Base-by-base conservation (phyloP, 2,329 filamentous ascomycete species). In the Neonectria sp. region DNA sequence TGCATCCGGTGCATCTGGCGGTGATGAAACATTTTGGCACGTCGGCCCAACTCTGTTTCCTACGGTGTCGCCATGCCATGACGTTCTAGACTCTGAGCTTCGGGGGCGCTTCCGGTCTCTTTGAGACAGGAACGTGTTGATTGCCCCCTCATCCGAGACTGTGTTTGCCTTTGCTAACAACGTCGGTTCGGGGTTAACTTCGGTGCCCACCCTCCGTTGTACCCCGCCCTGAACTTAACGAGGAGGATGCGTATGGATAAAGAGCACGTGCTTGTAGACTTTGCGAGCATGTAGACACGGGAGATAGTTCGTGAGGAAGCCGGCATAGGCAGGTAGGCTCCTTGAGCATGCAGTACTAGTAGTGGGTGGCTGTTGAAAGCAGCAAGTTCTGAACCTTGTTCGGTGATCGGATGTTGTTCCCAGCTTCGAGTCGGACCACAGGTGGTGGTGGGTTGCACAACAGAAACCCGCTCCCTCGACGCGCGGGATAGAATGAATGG, bases 371-470 rank as follows among this genome's bases (percentile, higher is more conserved):
- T 40, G 15, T 25, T 17, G 17, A 6, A 31, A n/a, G 48, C 25
- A 51, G 24, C 15, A 31, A 6, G 37, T 40, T 7, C 21, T 2
- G 29, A 52, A 33, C 49, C 49, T 24, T 52, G 49, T 33, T 7
- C n/a, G 35, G 11, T n/a, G 49, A 52, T 52, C 8, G 49, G 29
- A 33, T 33, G 49, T 52, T 33, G 49, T n/a, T 29, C n/a, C 15
- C 49, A 33, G n/a, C 49, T 12, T 52, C 29, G n/a, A 33, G 49
- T 21, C 29, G 8, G 27, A 35, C 40, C 40, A 45, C n/a, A 24
- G 17, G 11, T 31, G 25, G 24, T 52, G 49, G 49, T 52, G 49
- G 49, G 49, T 52, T 52, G 29, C 49, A 52, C 49, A n/a, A 29
- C 49, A 33, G 48, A 17, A 21, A 27, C 25, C 46, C 2, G n/a